Base-by-base conservation (phyloP, 2,329 filamentous ascomycete genomes). In the Fusarium pseudonygamai region DNA sequence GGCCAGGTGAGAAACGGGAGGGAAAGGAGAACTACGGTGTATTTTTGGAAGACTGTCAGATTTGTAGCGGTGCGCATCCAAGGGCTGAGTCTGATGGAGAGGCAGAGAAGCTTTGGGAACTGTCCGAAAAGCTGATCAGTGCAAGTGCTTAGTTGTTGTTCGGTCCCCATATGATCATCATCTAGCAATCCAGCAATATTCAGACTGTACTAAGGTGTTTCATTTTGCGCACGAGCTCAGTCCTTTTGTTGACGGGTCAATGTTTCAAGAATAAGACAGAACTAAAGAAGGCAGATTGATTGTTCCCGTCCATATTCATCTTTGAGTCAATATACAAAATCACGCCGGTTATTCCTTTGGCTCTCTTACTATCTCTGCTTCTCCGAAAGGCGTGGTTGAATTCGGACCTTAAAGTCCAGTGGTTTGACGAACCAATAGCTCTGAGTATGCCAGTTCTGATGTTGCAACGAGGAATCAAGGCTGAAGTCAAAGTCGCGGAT, bases 401-500 rank as follows among this genome's bases (percentile, higher is more conserved):
- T 26, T 0, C 20, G 39, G 1, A 69, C 57, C 5, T 58, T 50
- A 0, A 74, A 74, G n/a, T 75, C 72, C 0, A 75, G 2, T 1
- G 72, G 72, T 15, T 74, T 74, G 5, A 74, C 71, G 13, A 74
- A 74, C 72, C 72, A 74, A 13, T 74, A 74, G 22, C 53, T 67
- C 12, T 61, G 58, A 0, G 71, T 74, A 36, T 69, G 57, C 72
- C 71, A 74, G 0, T 60, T 47, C 4, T 60, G 32, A 1, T 34
- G 14, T 10, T 50, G 49, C 1, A 74, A 50, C 2, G 52, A 67
- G 24, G 24, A n/a, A 9, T 67, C 67, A 5, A 75, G 53, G 0
- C 37, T 36, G n/a, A 77, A 77, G 12, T 77, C 52, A 32, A 77
- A 77, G 4, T 77, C 75, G 14, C 72, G 67, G 6, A 78, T 40